Conservation (phyloP, 208 protist genomes). For the Trypanosoma cruzi region DNA sequence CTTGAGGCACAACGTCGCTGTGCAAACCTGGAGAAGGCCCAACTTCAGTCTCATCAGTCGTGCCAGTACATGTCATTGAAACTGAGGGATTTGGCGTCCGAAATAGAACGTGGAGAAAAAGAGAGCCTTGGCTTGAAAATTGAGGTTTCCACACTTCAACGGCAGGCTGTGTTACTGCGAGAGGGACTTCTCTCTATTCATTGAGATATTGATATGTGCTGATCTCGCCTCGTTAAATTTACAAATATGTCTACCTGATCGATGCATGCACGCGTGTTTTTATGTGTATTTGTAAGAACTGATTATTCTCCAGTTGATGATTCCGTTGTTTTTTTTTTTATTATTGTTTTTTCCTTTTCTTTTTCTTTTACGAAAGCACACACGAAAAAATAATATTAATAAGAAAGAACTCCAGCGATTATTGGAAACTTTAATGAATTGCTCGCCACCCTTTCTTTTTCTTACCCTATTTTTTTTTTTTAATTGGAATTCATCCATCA, state of each 20-base stretch:
- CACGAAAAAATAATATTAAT: too few species aligned
- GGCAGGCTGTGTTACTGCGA: constrained; percentile 29
- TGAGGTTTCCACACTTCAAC: constrained; percentile 34
- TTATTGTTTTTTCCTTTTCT: constrained; percentile 10
- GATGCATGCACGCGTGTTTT: too few species aligned
- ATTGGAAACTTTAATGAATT: neutral
- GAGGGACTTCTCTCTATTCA: constrained; percentile 28
- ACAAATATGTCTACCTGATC: neutral
- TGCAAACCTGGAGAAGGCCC: constrained; percentile 20
- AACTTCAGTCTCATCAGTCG: constrained; percentile 22
- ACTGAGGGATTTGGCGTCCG: constrained; percentile 22
- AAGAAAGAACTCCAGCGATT: neutral
- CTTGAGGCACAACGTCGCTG: constrained; percentile 31
- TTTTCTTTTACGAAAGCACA: neutral
- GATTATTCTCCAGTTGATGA: too few species aligned
- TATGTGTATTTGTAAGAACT: too few species aligned
- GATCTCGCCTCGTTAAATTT: neutral
- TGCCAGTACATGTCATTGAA: constrained; percentile 24
- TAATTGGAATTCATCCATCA: neutral
- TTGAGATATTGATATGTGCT: neutral
- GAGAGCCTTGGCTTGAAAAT: constrained; percentile 36
- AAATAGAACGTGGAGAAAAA: constrained; percentile 31
- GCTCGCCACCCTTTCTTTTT: constrained; percentile 7
- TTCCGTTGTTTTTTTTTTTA: too few species aligned
- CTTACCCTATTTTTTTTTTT: constrained; percentile 18